Evolutionary conservation across 768 basidiomycete species (phyloP), one percentile per base, ranked within the genome.

Genomic region (Leccinum olivaceopallidum): DNA sequence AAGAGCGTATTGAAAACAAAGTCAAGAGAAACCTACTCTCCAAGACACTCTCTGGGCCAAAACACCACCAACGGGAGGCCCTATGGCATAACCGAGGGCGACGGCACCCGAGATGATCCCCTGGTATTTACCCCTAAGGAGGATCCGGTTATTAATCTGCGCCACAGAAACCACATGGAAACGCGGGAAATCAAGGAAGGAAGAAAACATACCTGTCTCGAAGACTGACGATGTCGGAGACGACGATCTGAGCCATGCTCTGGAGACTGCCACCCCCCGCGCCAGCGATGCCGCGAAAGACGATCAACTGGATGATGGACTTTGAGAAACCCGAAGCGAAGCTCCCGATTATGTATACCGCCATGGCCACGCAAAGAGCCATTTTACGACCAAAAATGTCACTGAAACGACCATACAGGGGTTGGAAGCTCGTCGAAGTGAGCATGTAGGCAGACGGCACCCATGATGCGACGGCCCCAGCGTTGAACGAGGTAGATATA

Each of bases 391-490:
- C 86, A 62, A 87, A 87, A 9, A 87, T 87, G 58, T 87, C 85
- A 57, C 83, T 85, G 67, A 86, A 84, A 9, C 85, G 79, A 56
- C 85, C 86, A 65, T 86, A 82, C 1, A 84, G 65, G 2, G 82
- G 81, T 44, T 72, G 71, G 37, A 62, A 70, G 59, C 65, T 63
- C 56, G 70, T 70, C 0, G 84, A 85, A 0, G 87, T 89, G 53
- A 89, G 75, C 36, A 92, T 79, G 66, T 90, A 90, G 0, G 83
- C 82, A 0, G 87, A 87, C 0, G 87, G 89, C 3, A 91, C 87
- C 89, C 88, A 91, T 6, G 85, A 86, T 5, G 60, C 57, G 24
- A 71, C 47, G 47, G 69, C 65, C 9, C 69, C 69, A 0, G 88
- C 85, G 56, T 85, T 78, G 73, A 91, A 91, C 4, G 81, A 80